phyloP scores from a whole-genome alignment of 2,329 filamentous ascomycete genomes.

The Xylaria sp. region DNA sequence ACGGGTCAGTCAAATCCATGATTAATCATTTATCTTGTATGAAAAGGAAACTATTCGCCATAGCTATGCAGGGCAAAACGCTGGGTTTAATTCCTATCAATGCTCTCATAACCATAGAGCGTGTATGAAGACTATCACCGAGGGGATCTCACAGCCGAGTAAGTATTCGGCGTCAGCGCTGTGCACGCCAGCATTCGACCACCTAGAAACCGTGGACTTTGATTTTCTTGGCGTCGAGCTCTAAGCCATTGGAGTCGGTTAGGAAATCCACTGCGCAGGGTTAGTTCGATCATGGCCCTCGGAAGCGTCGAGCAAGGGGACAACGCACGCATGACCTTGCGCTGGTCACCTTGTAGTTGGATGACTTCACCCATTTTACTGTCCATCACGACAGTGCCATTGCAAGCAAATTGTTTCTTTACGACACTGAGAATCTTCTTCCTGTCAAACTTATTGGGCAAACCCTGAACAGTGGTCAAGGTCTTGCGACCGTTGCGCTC shows the following conservation, averaged over 20 bases:
- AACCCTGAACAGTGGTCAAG: conserved; percentile 98
- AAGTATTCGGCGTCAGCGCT: conserved; percentile 2
- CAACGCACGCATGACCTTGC: conserved; percentile 81
- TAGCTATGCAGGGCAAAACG: not conserved
- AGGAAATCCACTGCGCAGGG: conserved; percentile 78
- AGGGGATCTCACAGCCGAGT: not conserved
- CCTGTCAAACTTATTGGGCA: conserved; percentile 98
- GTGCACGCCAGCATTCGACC: conserved; percentile 21
- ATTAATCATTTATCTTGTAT: conserved; percentile 11
- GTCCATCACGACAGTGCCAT: conserved; percentile 98
- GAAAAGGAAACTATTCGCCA: conserved; percentile 13
- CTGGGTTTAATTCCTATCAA: not conserved
- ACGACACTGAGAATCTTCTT: conserved; percentile 90
- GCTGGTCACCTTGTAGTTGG: conserved; percentile 98
- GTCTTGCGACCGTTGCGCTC: conserved; percentile 99
- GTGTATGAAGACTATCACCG: conserved; percentile 1
- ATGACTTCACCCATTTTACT: conserved; percentile 99
- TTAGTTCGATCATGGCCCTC: conserved; percentile 16
- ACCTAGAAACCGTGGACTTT: conserved; percentile 78
- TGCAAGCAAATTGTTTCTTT: conserved; percentile 76
- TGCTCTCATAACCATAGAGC: conserved; percentile 5
- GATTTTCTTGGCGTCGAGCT: conserved; percentile 95
- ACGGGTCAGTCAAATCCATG: not conserved
- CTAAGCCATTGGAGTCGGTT: conserved; percentile 91
- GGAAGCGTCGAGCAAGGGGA: conserved; percentile 3